These are phyloP conservation scores for Vigna hirtella DNA, from an alignment of 306 rosid species.

Conservation along the genomic window DNA sequence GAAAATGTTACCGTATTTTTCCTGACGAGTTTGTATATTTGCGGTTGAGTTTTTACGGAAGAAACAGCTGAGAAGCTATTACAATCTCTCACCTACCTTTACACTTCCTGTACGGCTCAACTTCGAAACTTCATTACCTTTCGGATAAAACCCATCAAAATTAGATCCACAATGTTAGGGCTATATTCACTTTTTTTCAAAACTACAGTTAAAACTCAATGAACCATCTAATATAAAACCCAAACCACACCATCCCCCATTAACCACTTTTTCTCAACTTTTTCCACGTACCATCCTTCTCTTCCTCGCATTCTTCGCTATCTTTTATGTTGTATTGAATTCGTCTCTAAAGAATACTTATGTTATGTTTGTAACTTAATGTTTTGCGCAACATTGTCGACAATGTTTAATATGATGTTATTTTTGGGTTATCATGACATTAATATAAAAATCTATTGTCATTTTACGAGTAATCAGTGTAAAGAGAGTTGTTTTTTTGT, in stretches of 20 bases:
- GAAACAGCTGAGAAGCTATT: slow-evolving; percentile 49
- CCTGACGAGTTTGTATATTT: slow-evolving; percentile 41
- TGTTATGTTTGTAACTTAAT: background rate
- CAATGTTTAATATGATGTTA: background rate
- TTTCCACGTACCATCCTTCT: background rate
- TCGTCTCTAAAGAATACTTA: background rate
- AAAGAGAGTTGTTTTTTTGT: no score
- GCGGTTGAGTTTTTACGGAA: slow-evolving; percentile 42
- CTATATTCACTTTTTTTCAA: slow-evolving; percentile 11
- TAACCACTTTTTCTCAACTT: background rate
- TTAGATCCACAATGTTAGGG: slow-evolving; percentile 35
- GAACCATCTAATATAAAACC: background rate
- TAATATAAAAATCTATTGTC: no score
- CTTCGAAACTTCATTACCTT: slow-evolving; percentile 38
- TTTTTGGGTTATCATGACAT: background rate
- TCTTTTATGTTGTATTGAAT: background rate
- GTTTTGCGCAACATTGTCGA: background rate
- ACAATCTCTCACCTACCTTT: slow-evolving; percentile 55
- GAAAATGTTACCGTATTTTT: slow-evolving; percentile 24
- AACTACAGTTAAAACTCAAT: background rate
- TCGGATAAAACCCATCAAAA: slow-evolving; percentile 43
- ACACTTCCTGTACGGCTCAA: slow-evolving; percentile 38
- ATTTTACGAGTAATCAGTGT: no score
- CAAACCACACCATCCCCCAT: no score
- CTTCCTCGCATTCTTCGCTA: background rate